Base-by-base conservation (phyloP, 2,329 filamentous ascomycete genomes). In the Diaporthe sp. region DNA sequence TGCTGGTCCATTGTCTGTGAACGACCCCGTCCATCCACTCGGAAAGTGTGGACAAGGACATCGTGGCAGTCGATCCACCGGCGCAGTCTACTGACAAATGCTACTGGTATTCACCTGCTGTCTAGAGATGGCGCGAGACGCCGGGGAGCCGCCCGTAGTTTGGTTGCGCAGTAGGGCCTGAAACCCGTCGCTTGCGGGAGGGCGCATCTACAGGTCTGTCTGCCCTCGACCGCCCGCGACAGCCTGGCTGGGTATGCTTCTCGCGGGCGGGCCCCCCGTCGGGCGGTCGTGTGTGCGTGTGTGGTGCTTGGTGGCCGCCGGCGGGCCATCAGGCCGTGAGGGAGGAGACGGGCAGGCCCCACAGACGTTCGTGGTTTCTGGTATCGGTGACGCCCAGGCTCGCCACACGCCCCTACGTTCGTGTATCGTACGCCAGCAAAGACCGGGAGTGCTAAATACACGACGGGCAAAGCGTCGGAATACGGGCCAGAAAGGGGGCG, bases 301-400 rank as follows among this genome's bases (percentile, higher is more conserved):
- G 19, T 30, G 8, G 35, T 64, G 58, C 28, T 28, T 45, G 17
- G 38, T 64, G 38, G 58, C 58, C 45, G 64, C 64, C 64, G 64
- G 64, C 64, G 64, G 64, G 45, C 64, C 45, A 67, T 67, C 64
- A 52, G 64, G 64, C 64, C 30, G 64, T 38, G 22, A 52, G 22
- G 30, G 52, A 19, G 45, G 13, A 67, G 30, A n/a, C n/a, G n/a
- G 42, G n/a, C 40, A 30, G 25, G 64, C 13, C 47, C 64, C 64
- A 68, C 64, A 40, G 33, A 52, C 42, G 33, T 47, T 40, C 47
- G 33, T 68, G 64, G 64, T 40, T 9, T 54, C 45, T 68, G 9
- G 30, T 19, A 68, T 68, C 64, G 64, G 64, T 68, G 64, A 68
- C 47, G 64, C 64, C 64, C 64, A 68, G 64, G 30, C 64, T 68